phyloP scores from a whole-genome alignment of 768 basidiomycete genomes.

The Auricularia sp. region DNA sequence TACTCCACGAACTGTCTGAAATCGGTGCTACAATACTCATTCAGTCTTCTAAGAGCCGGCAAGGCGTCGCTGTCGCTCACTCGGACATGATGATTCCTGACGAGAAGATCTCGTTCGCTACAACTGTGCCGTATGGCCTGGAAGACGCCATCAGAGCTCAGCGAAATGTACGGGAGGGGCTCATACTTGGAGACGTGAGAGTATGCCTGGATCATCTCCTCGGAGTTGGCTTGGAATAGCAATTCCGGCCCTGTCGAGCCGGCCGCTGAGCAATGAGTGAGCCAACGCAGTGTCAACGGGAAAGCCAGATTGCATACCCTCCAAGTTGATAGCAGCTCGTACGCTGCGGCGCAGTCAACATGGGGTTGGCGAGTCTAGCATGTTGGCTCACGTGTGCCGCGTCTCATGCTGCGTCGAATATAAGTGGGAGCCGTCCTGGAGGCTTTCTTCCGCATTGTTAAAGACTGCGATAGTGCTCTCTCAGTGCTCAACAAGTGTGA shows the following conservation, averaged over 20 bases:
- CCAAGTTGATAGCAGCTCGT: conserved; percentile 80
- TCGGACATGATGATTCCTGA: conserved; percentile 87
- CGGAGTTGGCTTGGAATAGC: conserved; percentile 91
- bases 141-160: no score
- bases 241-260: conserved; percentile 82
- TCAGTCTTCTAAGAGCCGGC: background rate
- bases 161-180: no score
- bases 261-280: conserved; percentile 42
- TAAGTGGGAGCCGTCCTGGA: conserved; percentile 91
- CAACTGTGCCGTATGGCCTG: conserved; percentile 79
- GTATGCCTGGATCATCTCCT: conserved; percentile 90
- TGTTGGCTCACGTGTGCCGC: conserved; percentile 46
- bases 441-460: conserved; percentile 88
- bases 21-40: conserved; percentile 56
- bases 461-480: conserved; percentile 48
- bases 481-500: background rate
- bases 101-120: conserved; percentile 87
- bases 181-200: conserved; percentile 66
- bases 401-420: conserved; percentile 83
- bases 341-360: conserved; percentile 36
- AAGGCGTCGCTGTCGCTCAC: conserved; percentile 31
- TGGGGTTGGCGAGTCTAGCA: no score
- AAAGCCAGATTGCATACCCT: conserved; percentile 39
- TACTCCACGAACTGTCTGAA: conserved; percentile 91
- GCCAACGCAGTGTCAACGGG: conserved; percentile 4